phyloP scores from a whole-genome alignment of 1,139 yeast species.

The Candida tropicalis region DNA sequence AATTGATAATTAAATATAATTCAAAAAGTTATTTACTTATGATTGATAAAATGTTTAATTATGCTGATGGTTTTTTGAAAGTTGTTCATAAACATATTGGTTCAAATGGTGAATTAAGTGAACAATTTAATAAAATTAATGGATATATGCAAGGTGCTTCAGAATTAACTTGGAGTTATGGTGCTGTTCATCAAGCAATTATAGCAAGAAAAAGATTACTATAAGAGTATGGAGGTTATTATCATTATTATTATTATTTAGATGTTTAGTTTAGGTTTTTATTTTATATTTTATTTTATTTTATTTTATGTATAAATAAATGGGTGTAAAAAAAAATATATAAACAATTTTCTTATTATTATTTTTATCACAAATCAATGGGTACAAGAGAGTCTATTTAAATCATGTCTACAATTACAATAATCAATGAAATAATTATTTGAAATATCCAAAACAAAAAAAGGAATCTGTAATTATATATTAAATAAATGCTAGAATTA shows the following conservation, averaged over 20 bases:
- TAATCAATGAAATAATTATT: too few species aligned
- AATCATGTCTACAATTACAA: too few species aligned
- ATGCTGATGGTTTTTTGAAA: slow-evolving; percentile 77
- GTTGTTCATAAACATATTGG: slow-evolving; percentile 75
- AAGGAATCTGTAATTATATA: too few species aligned
- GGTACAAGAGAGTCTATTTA: too few species aligned
- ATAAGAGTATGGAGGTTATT: too few species aligned
- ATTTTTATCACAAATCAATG: too few species aligned
- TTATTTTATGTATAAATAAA: too few species aligned
- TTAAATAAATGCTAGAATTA: too few species aligned
- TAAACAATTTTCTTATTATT: too few species aligned
- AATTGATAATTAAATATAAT: slow-evolving; percentile 36
- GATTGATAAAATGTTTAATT: slow-evolving; percentile 48
- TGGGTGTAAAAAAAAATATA: too few species aligned
- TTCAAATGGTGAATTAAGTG: slow-evolving; percentile 77
- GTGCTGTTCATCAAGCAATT: slow-evolving; percentile 72
- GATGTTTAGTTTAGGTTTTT: not conserved
- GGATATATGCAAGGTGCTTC: slow-evolving; percentile 91
- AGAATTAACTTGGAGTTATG: slow-evolving; percentile 89
- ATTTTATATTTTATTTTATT: too few species aligned
- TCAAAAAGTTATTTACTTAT: slow-evolving; percentile 50
- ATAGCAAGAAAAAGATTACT: slow-evolving; percentile 53
- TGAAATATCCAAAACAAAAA: too few species aligned
- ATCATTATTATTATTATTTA: slow-evolving; percentile 1
- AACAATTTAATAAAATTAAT: slow-evolving; percentile 77